Conservation (phyloP, 2,329 filamentous ascomycete genomes). For the Exophiala alcalophila region DNA sequence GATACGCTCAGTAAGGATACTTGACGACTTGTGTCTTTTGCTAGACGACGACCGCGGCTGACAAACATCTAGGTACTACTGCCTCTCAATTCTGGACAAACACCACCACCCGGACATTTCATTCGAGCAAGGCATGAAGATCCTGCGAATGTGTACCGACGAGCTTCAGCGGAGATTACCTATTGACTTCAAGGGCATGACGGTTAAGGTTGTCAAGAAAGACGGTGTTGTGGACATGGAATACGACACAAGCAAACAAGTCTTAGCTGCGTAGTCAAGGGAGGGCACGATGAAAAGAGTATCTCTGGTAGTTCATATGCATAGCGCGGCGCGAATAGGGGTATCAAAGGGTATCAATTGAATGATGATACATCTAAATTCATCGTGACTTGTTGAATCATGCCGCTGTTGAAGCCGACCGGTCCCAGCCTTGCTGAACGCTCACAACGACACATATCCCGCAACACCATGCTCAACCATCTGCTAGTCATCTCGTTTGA, state of each 20-base stretch:
- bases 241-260: constrained; percentile 73
- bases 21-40: no score
- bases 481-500: no score
- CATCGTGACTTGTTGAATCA: no score
- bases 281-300: neutral
- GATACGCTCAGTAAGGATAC: constrained; percentile 90
- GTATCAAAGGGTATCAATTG: constrained; percentile 4
- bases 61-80: constrained; percentile 72
- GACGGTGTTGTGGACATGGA: constrained; percentile 83
- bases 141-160: constrained; percentile 91
- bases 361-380: constrained; percentile 4
- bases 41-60: no score
- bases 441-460: no score
- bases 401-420: no score
- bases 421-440: neutral
- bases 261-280: constrained; percentile 42
- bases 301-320: constrained; percentile 14
- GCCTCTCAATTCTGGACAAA: constrained; percentile 94
- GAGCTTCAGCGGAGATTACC: constrained; percentile 95
- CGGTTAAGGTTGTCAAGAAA: constrained; percentile 92
- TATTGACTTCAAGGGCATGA: constrained; percentile 96
- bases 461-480: no score
- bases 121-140: constrained; percentile 84
- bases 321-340: constrained; percentile 22
- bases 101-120: constrained; percentile 95